These are phyloP conservation scores for Eimeria acervulina DNA, from an alignment of 169 alveolate species.

Conservation along the genomic window DNA sequence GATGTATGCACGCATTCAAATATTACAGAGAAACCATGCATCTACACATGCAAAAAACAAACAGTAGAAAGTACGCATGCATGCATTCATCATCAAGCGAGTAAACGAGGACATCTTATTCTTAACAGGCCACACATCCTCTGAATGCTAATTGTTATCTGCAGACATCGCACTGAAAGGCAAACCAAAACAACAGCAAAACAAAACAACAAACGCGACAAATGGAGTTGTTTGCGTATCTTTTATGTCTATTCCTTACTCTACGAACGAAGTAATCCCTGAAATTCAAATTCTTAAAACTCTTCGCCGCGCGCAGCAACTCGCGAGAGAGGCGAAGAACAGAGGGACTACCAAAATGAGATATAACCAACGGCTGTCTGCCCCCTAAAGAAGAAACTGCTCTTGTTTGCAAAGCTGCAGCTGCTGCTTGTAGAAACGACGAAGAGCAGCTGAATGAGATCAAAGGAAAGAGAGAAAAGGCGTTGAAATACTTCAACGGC, in stretches of 20 bases:
- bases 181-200: neutral
- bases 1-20: no score
- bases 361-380: neutral
- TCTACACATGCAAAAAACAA: no score
- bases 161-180: no score
- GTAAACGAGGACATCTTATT: no score
- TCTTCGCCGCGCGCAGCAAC: conserved; percentile 18
- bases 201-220: neutral
- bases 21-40: no score
- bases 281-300: conserved; percentile 25
- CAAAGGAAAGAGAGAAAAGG: neutral
- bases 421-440: neutral
- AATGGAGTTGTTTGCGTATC: no score
- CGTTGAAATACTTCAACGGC: no score
- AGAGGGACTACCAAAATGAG: neutral
- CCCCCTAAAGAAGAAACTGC: neutral
- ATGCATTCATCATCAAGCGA: no score
- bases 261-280: conserved; percentile 20
- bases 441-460: neutral
- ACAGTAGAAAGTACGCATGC: no score
- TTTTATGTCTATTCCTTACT: neutral
- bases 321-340: neutral
- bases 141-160: no score
- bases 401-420: neutral
- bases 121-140: no score